Base-by-base conservation (phyloP, 352 stramenopile species). In the Phytopythium montanum region DNA sequence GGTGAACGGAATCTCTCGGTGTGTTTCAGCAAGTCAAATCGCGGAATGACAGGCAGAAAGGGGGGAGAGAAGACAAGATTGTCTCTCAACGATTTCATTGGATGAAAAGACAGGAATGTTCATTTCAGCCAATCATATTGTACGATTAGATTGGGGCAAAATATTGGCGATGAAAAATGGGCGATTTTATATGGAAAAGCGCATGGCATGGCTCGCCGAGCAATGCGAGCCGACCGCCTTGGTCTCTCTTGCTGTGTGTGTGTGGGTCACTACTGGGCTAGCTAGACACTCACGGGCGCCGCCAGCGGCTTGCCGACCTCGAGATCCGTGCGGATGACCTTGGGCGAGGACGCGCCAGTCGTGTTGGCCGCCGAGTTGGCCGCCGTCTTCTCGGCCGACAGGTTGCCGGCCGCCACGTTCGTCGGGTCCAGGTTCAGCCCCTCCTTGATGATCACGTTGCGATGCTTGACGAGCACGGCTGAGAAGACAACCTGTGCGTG, bases 371-470 rank as follows among this genome's bases (percentile, higher is more conserved):
- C 56, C 16, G 59, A 31, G 23, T 62, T 61, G 16, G 72, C 64
- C 21, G 64, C 56, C 23, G 70, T 68, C 70, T 92, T 92, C 58
- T 92, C 82, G 19, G 79, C 59, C 28, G 76, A 51, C 16, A 69
- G 56, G 65, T 60, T 66, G 45, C n/a, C 25, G 38, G 21, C 38
- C 23, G 33, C 31, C 28, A 70, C 56, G 10, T 62, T 52, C 41
- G 65, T 82, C 51, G 73, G 54, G 58, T 87, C 76, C 39, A 83
- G 39, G 9, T 56, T 61, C 18, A 71, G 62, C 39, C 81, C 72
- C 51, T 93, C 83, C 67, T 90, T 93, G 66, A 93, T 93, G 64
- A 93, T 83, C 44, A 93, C 79, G 51, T 81, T 86, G 60, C 84
- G 84, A 68, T 93, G 73, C 60, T 87, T 87, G 59, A 90, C 67